These are phyloP conservation scores for Mucor irregularis DNA, from an alignment of 371 early-diverging fungal species.

Conservation along the genomic window DNA sequence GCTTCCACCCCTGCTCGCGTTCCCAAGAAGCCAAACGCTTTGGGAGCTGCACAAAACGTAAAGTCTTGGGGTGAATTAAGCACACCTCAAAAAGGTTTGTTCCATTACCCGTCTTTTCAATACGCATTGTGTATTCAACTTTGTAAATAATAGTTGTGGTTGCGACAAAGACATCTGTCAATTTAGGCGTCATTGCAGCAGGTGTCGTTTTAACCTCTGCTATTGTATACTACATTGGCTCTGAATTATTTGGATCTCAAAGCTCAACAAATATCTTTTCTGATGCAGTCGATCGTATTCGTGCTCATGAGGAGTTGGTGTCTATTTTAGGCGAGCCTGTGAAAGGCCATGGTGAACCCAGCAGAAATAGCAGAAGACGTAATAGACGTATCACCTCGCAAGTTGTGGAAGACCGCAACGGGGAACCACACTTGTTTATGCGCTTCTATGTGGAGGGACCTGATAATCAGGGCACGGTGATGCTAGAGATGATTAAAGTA, in stretches of 20 bases:
- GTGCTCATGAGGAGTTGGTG: slow-evolving; percentile 28
- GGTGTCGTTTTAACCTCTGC: slow-evolving; percentile 39
- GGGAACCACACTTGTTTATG: slow-evolving; percentile 51
- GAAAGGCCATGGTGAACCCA: slow-evolving; percentile 49
- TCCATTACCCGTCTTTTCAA: too few species aligned
- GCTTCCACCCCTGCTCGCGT: slow-evolving; percentile 20
- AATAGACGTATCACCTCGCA: slow-evolving; percentile 46
- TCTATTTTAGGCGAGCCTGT: slow-evolving; percentile 34
- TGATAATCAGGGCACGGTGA: slow-evolving; percentile 43
- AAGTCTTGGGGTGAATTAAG: slow-evolving; percentile 48
- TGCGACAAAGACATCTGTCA: slow-evolving; percentile 43
- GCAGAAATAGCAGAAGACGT: slow-evolving; percentile 43
- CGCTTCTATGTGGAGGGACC: slow-evolving; percentile 55
- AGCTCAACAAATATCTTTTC: slow-evolving; percentile 43
- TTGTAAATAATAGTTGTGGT: slow-evolving; percentile 48
- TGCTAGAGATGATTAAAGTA: slow-evolving; percentile 53
- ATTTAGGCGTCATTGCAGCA: slow-evolving; percentile 38
- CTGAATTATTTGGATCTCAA: slow-evolving; percentile 45
- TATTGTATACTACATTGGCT: slow-evolving; percentile 36
- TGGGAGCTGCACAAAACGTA: slow-evolving; percentile 5
- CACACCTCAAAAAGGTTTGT: slow-evolving; percentile 50
- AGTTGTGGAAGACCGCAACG: slow-evolving; percentile 38
- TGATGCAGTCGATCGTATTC: slow-evolving; percentile 43
- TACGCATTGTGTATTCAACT: too few species aligned
- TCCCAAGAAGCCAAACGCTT: slow-evolving; percentile 5